Percentiles rank a stretch among this genome's conserved stretches.
phyloP scores from a whole-genome alignment of 2,329 filamentous ascomycete species.

The Aaosphaeria arxii region DNA sequence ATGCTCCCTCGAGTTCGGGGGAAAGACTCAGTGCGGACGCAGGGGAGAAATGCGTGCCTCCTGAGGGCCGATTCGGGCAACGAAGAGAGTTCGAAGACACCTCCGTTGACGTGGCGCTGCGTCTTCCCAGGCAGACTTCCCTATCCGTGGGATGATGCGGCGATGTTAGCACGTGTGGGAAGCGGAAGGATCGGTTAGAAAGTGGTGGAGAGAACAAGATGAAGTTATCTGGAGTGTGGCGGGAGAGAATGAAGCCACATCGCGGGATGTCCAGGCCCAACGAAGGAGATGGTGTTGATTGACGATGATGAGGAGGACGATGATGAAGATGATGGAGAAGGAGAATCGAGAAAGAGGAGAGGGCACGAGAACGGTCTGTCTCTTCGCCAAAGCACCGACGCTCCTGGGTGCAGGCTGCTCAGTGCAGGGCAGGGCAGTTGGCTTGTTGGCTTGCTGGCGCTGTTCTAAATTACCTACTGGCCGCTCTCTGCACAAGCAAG shows the following conservation, averaged over 20 bases:
- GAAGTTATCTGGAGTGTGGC: conserved; percentile 4
- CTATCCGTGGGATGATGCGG: too few relatives aligned
- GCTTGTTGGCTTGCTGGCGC: too few relatives aligned
- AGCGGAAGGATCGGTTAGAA: not conserved
- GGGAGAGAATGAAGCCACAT: conserved; percentile 3
- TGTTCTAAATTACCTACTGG: not conserved
- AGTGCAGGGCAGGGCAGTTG: too few relatives aligned
- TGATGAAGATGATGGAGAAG: conserved; percentile 16
- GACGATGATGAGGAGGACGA: not conserved
- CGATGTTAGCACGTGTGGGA: too few relatives aligned
- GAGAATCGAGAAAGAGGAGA: conserved; percentile 20
- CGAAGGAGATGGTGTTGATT: conserved; percentile 8
- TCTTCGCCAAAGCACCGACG: too few relatives aligned
- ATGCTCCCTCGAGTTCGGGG: too few relatives aligned
- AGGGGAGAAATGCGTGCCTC: too few relatives aligned
- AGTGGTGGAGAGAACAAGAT: conserved; percentile 20
- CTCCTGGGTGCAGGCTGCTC: too few relatives aligned
- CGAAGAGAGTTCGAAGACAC: too few relatives aligned
- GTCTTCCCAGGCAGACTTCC: conserved; percentile 10
- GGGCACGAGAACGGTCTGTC: not conserved
- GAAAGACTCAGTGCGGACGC: too few relatives aligned
- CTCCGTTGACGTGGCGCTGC: conserved; percentile 34
- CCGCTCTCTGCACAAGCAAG: conserved; percentile 10
- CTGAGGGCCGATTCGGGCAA: too few relatives aligned
- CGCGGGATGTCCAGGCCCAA: too few relatives aligned